Conservation (phyloP, 176 grass and related monocot genomes). For the Chloris gayana region DNA sequence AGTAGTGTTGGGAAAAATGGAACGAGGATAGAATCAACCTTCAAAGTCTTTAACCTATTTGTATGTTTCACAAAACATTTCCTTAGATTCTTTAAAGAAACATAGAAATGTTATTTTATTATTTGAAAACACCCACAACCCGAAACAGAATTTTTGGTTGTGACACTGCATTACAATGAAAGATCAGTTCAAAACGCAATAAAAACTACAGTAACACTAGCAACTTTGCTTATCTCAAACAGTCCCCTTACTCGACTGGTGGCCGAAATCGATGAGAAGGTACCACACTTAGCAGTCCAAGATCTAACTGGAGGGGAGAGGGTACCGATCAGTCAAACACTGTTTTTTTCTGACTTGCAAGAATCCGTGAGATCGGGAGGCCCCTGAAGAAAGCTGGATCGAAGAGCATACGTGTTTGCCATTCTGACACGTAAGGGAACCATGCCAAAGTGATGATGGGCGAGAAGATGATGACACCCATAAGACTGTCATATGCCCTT, state of each 20-base stretch:
- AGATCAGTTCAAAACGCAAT: background rate
- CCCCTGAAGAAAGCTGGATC: conserved; percentile 79
- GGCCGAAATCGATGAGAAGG: background rate
- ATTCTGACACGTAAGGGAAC: conserved; percentile 88
- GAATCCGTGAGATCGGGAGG: conserved; percentile 79
- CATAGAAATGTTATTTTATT: no score
- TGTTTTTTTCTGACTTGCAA: conserved; percentile 51
- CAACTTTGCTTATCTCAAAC: background rate
- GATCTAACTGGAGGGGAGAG: background rate
- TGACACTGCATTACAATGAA: no score
- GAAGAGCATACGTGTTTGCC: conserved; percentile 81
- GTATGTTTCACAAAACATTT: no score
- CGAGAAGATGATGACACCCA: conserved; percentile 69
- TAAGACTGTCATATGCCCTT: conserved; percentile 69
- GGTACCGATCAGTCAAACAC: background rate
- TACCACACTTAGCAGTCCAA: background rate
- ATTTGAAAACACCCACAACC: no score
- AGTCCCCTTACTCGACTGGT: background rate
- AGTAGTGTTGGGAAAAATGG: no score
- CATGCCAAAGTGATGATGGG: conserved; percentile 71
- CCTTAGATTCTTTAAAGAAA: no score
- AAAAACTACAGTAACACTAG: background rate
- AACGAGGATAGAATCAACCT: no score
- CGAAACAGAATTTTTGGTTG: no score
- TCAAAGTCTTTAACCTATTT: no score